These are phyloP conservation scores for Boletus smithii DNA, from an alignment of 1,284 basidiomycete species.

Conservation along the genomic window DNA sequence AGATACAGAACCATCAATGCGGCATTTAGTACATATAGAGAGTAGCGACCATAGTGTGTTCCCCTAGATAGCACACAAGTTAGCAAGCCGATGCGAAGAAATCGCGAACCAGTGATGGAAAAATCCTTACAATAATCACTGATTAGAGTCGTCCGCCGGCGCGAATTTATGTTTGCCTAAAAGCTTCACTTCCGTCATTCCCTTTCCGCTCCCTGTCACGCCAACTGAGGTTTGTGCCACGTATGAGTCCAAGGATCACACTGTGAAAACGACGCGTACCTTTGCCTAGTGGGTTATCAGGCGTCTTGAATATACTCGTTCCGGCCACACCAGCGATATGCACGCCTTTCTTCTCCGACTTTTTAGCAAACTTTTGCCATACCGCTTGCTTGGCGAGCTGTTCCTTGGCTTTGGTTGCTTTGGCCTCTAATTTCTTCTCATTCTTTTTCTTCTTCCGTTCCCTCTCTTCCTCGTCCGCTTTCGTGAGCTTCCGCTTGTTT, in stretches of 20 bases:
- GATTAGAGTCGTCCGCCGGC: slow-evolving; percentile 40
- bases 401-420: slow-evolving; percentile 86
- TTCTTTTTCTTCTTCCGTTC: slow-evolving; percentile 94
- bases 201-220: slow-evolving; percentile 90
- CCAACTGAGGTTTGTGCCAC: slow-evolving; percentile 61
- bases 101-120: no score
- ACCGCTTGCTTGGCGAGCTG: slow-evolving; percentile 85
- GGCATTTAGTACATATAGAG: slow-evolving; percentile 28
- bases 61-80: slow-evolving; percentile 8
- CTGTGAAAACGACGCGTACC: slow-evolving; percentile 45
- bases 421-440: slow-evolving; percentile 89
- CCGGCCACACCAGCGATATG: slow-evolving; percentile 84
- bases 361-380: slow-evolving; percentile 99
- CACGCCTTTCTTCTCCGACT: slow-evolving; percentile 92
- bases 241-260: slow-evolving; percentile 25
- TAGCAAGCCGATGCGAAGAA: slow-evolving; percentile 3
- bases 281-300: slow-evolving; percentile 88
- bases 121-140: slow-evolving; percentile 10
- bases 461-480: slow-evolving; percentile 84
- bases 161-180: slow-evolving; percentile 82
- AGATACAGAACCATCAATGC: no score
- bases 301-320: slow-evolving; percentile 94
- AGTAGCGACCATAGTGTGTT: slow-evolving; percentile 15
- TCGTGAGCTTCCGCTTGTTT: slow-evolving; percentile 74
- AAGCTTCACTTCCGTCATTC: slow-evolving; percentile 79